Percentiles rank a stretch among this genome's conserved stretches.
Evolutionary conservation across 75 land plant species (phyloP).

Genomic region (Cryptomeria japonica): DNA sequence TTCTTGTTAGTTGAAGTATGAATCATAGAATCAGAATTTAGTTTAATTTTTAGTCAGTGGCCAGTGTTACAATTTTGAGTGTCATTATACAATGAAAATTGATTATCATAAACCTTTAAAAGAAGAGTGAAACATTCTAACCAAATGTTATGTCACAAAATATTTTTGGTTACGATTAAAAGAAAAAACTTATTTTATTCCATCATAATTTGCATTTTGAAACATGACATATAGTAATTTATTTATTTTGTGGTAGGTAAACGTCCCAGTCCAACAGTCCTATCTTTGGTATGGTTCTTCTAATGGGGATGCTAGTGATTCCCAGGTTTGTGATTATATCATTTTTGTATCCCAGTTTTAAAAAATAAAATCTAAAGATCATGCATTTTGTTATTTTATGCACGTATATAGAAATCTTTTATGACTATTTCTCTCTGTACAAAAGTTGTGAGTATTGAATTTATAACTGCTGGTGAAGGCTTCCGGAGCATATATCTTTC

Average conservation of each 20-base stretch:
- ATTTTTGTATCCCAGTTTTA: neutral
- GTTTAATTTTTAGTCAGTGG: neutral
- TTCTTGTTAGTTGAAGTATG: neutral
- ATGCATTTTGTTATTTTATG: neutral
- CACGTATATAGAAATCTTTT: neutral
- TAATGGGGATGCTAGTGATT: slow-evolving; percentile 35
- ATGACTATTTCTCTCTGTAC: neutral
- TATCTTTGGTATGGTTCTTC: slow-evolving; percentile 78
- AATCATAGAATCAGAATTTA: neutral
- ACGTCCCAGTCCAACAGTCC: slow-evolving; percentile 64
- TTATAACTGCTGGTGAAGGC: slow-evolving; percentile 36
- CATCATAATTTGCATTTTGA: neutral
- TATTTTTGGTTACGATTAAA: neutral
- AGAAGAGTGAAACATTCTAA: too few relatives aligned
- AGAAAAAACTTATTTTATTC: neutral
- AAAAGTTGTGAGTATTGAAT: neutral
- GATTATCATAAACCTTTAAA: too few relatives aligned
- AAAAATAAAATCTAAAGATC: neutral
- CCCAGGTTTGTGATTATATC: slow-evolving; percentile 33
- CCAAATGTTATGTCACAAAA: neutral
- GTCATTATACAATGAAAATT: too few relatives aligned
- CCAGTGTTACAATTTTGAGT: neutral
- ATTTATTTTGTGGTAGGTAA: slow-evolving; percentile 36
- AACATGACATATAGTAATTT: neutral
- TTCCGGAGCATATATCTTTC: slow-evolving; percentile 96